phyloP scores from a whole-genome alignment of 2,329 filamentous ascomycete species.

The Pseudocercospora cruenta region DNA sequence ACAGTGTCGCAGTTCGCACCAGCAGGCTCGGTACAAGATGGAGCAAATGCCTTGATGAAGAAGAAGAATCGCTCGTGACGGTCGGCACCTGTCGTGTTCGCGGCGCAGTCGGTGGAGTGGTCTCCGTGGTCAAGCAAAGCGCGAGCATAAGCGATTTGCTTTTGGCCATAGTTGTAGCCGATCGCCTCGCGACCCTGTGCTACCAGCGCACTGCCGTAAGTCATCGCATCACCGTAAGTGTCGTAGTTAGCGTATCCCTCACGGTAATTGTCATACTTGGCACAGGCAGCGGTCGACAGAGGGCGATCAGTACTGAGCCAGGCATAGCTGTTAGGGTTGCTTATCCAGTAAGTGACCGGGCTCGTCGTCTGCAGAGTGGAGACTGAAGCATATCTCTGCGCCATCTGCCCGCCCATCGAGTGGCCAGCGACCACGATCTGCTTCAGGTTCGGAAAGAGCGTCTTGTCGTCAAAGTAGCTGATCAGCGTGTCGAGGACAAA shows the following conservation, averaged over 20 bases:
- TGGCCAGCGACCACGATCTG: conserved; percentile 43
- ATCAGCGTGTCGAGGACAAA: conserved; percentile 40
- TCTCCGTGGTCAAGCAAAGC: conserved; percentile 40
- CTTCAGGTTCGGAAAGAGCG: conserved; percentile 40
- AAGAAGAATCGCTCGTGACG: conserved; percentile 45
- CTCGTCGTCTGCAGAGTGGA: conserved; percentile 29
- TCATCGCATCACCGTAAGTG: conserved; percentile 29
- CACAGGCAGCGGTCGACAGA: conserved; percentile 34
- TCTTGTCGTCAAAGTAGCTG: conserved; percentile 38
- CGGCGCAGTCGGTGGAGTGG: conserved; percentile 36
- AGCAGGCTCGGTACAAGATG: conserved; percentile 31
- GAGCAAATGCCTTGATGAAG: conserved; percentile 40
- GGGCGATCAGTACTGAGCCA: conserved; percentile 39
- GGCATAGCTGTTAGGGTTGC: conserved; percentile 41
- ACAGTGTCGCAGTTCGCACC: conserved; percentile 37
- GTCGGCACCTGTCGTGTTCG: conserved; percentile 37
- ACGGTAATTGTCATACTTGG: conserved; percentile 40
- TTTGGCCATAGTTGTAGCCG: conserved; percentile 36
- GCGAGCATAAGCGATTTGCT: conserved; percentile 40
- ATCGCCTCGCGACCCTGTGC: conserved; percentile 33
- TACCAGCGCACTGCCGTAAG: conserved; percentile 34
- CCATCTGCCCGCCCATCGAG: conserved; percentile 41
- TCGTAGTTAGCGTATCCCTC: conserved; percentile 38
- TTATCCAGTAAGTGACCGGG: conserved; percentile 41
- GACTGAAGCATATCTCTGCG: conserved; percentile 40